Base-by-base conservation (phyloP, 495 filamentous ascomycete genomes). In the Copromyces sp. region DNA sequence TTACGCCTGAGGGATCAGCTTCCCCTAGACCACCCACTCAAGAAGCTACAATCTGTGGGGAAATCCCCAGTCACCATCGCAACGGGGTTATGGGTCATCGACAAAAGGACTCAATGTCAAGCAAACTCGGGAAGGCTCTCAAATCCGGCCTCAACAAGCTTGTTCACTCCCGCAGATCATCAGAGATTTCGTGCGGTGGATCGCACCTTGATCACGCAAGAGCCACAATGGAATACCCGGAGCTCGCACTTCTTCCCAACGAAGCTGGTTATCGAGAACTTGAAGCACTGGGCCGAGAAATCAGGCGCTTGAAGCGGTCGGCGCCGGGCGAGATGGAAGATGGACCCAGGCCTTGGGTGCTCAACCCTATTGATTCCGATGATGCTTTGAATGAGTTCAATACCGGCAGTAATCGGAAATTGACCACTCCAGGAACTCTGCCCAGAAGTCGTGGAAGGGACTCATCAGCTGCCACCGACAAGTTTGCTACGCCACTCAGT, bases 201-300 rank as follows among this genome's bases (percentile, higher is more conserved):
- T 70, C 69, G 37, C 75, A 72, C 29, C 44, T 68, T 9, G 70
- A 39, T 29, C 40, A 47, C 9, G 39, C 41, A 16, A 73, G 73
- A n/a, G 68, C 65, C 4, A 74, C 73, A 16, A 59, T 80, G 39
- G 81, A 83, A 69, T 81, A 82, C 41, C 80, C 79, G 2, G 81
- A 82, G 65, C 79, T 83, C 24, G 79, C 80, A 68, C 73, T 82
- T 4, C 74, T 75, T 41, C 76, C 79, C 0, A 79, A 75, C n/a
- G 75, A 77, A 24, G 79, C 73, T 39, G 76, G 75, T 1, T 79
- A 78, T 29, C 72, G 73, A 44, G 81, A 83, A 42, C 24, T 83
- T 11, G 76, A 78, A 44, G 78, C 77, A 45, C 72, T 81, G 17
- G 79, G 79, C 42, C 76, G 77, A 29, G 77, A 83, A 41, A 81